Evolutionary conservation across 352 stramenopile genomes (phyloP).

Genomic region (Globisporangium ultimum): DNA sequence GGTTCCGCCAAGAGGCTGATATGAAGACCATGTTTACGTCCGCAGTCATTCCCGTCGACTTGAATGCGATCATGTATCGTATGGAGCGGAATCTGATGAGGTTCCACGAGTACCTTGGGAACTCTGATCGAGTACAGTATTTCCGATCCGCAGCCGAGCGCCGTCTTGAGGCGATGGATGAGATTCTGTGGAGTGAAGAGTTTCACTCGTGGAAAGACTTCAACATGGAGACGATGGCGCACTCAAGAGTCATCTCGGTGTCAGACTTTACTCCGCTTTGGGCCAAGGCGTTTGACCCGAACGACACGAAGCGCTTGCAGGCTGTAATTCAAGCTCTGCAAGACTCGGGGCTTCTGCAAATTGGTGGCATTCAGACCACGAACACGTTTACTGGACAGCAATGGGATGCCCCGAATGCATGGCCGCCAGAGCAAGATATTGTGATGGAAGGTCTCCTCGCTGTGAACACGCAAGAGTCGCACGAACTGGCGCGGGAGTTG

Average conservation of each 20-base stretch:
- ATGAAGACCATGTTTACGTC: constrained; percentile 74
- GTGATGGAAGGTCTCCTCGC: constrained; percentile 73
- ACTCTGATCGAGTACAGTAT: constrained; percentile 33
- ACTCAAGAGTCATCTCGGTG: constrained; percentile 47
- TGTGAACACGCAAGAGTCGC: constrained; percentile 41
- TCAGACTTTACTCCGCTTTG: constrained; percentile 80
- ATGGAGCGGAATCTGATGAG: constrained; percentile 73
- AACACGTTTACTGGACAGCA: constrained; percentile 74
- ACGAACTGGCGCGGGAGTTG: constrained; percentile 46
- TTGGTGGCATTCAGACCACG: constrained; percentile 69
- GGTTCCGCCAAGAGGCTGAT: constrained; percentile 55
- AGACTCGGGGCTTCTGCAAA: constrained; percentile 55
- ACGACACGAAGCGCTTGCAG: constrained; percentile 39
- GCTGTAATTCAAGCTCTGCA: constrained; percentile 46
- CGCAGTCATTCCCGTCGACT: constrained; percentile 74
- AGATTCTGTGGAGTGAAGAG: constrained; percentile 64
- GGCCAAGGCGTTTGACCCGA: constrained; percentile 59
- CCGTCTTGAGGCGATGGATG: constrained; percentile 57
- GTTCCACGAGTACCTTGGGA: constrained; percentile 52
- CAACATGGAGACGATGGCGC: constrained; percentile 39
- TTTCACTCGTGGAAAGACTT: constrained; percentile 71
- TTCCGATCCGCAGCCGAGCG: constrained; percentile 40
- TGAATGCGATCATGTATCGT: constrained; percentile 83
- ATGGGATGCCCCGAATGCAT: constrained; percentile 86
- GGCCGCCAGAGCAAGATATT: constrained; percentile 82